Conservation (phyloP, 176 grass and related monocot species). For the Oryza rufipogon region DNA sequence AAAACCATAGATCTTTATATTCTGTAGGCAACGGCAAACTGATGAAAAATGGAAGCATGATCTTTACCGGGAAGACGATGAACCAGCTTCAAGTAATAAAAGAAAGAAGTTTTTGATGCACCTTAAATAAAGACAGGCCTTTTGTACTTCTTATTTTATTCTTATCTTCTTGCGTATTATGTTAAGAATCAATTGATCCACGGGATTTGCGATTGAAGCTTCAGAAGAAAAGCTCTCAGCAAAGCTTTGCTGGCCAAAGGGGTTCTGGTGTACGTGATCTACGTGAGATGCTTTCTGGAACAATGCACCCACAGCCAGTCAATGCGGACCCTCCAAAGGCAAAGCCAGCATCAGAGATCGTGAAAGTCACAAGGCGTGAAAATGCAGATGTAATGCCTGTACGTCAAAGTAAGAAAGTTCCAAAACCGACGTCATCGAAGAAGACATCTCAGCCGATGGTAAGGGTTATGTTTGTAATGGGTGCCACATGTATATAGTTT, state of each 20-base stretch:
- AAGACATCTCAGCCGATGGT: slow-evolving; percentile 77
- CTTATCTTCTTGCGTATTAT: slow-evolving; percentile 44
- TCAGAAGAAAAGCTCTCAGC: slow-evolving; percentile 65
- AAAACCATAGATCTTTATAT: slow-evolving; percentile 2
- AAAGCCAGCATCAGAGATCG: slow-evolving; percentile 59
- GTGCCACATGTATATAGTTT: neutral
- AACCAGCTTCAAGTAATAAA: slow-evolving; percentile 77
- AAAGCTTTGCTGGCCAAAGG: slow-evolving; percentile 43
- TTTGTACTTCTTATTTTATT: slow-evolving; percentile 24
- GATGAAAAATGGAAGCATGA: slow-evolving; percentile 99
- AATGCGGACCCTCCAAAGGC: slow-evolving; percentile 51
- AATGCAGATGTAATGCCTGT: slow-evolving; percentile 46
- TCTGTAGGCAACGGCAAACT: slow-evolving; percentile 78
- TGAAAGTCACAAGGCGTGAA: slow-evolving; percentile 65
- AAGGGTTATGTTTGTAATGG: neutral
- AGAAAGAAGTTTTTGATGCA: slow-evolving; percentile 39
- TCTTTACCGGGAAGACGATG: slow-evolving; percentile 67
- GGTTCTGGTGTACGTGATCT: slow-evolving; percentile 63
- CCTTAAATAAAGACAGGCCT: slow-evolving; percentile 3
- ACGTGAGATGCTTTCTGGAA: slow-evolving; percentile 87
- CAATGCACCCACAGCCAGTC: slow-evolving; percentile 59
- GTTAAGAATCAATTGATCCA: slow-evolving; percentile 69
- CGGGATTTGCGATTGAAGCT: slow-evolving; percentile 92
- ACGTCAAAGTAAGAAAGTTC: slow-evolving; percentile 58
- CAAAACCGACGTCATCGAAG: slow-evolving; percentile 66